A percentile compares a stretch with the other conserved stretches of the same genome.
These are phyloP conservation scores for Forsythia suspensa DNA, from an alignment of 257 asterid species.

Conservation along the genomic window DNA sequence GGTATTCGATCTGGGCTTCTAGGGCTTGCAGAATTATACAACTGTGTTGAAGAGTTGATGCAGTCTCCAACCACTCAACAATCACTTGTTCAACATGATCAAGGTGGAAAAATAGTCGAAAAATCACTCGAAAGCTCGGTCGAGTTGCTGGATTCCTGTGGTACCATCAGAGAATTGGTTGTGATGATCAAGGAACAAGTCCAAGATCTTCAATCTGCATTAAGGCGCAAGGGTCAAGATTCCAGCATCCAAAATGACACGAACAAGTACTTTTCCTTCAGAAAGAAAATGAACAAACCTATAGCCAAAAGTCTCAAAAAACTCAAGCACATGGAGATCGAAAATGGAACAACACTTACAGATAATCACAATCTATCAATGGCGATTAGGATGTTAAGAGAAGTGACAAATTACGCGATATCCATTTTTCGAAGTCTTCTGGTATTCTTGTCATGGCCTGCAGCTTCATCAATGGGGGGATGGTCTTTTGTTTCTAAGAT, in stretches of 20 bases:
- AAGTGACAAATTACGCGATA: slow-evolving; percentile 12
- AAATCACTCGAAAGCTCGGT: slow-evolving; percentile 44
- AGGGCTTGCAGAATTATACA: slow-evolving; percentile 46
- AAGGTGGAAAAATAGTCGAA: slow-evolving; percentile 36
- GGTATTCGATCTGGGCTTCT: slow-evolving; percentile 41
- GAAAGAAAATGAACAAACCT: background rate
- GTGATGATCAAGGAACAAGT: slow-evolving; percentile 41
- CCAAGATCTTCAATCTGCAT: slow-evolving; percentile 61
- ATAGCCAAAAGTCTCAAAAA: slow-evolving; percentile 42
- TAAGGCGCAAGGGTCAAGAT: slow-evolving; percentile 58
- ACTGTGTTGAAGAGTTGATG: slow-evolving; percentile 33
- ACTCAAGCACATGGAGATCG: slow-evolving; percentile 50
- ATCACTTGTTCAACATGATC: slow-evolving; percentile 30
- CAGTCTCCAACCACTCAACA: slow-evolving; percentile 24
- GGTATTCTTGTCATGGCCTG: slow-evolving; percentile 28
- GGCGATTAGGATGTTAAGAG: slow-evolving; percentile 14
- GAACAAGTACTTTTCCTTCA: slow-evolving; percentile 34
- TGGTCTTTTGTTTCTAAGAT: slow-evolving; percentile 41
- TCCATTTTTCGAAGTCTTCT: slow-evolving; percentile 29
- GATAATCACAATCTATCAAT: background rate
- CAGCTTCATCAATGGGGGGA: slow-evolving; percentile 5
- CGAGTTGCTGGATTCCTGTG: slow-evolving; percentile 66
- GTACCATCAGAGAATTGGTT: slow-evolving; percentile 38
- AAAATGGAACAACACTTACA: slow-evolving; percentile 2
- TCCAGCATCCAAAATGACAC: slow-evolving; percentile 35